Evolutionary conservation across 2,329 filamentous ascomycete genomes (phyloP), one percentile per base, ranked within the genome.

Genomic region (Remersonia thermophila): DNA sequence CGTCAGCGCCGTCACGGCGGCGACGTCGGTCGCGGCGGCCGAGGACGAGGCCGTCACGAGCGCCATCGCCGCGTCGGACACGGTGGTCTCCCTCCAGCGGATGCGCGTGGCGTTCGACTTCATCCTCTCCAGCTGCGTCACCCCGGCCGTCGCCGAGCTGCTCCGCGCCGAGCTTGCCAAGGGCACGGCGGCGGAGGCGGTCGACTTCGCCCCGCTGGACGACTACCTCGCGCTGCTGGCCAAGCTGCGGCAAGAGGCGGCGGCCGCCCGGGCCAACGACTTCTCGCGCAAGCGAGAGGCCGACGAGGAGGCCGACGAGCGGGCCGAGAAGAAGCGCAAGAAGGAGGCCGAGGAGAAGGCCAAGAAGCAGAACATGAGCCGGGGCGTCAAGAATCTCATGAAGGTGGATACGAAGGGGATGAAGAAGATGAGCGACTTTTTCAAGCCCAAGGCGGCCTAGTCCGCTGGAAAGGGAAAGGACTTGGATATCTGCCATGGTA

Each of bases 381-480:
- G 77, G 18, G 87, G 76, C 0, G 75, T 95, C 1, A 79, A 77
- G 54, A 72, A 87, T 32, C 56, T 98, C 51, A 82, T 82, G 56
- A 98, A 96, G 62, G 89, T 87, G 32, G 83, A 96, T 59, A 87
- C 81, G 0, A 74, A 62, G 15, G 91, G 91, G 2, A 98, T 98
- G 91, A 91, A 83, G 70, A 98, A 96, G 66, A 73, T 98, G 72
- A 94, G 83, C 54, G 73, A 79, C 43, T 98, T 98, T 61, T 98
- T 98, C 58, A 76, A 76, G 41, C n/a, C n/a, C n/a, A 93, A 89
- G 61, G 73, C 71, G 44, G 28, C 32, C 32, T 43, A 32, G 10
- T 17, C 7, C 12, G 17, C 12, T n/a, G n/a, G n/a, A n/a, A n/a
- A n/a, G n/a, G n/a, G 20, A 23, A 18, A 18, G 30, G 30, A 18